Evolutionary conservation across 768 basidiomycete species (phyloP), one percentile per base, ranked within the genome.

Genomic region (Coprinellus micaceus): DNA sequence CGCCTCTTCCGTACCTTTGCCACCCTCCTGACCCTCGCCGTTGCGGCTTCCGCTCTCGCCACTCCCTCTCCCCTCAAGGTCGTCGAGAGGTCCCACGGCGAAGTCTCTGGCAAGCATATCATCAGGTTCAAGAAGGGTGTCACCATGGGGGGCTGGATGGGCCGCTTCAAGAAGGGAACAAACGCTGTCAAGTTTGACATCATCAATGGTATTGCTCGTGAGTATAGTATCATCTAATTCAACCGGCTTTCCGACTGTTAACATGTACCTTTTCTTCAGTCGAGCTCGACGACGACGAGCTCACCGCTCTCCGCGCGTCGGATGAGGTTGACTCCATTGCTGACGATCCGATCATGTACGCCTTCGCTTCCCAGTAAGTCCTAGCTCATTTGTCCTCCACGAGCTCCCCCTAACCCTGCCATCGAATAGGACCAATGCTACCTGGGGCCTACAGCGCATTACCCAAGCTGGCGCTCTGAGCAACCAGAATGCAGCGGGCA

Each of bases 381-480:
- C 7, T n/a, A 22, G 6, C 41, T 58, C 17, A 5, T 49, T 28
- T 46, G 30, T 3, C 2, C 6, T 33, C 19, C 15, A 24, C 2
- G 2, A 9, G 7, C 6, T 39, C 15, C 21, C 37, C 13, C 28
- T 26, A 15, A 36, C 26, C 17, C 5, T 28, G 29, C 13, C 2
- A 15, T 5, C 10, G 22, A 36, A 19, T 43, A 72, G 70, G 53
- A 64, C 63, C 12, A 64, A 72, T 54, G 71, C 71, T 0, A 66
- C 71, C n/a, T 74, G 71, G 72, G 71, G 71, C 12, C 55, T 74
- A 30, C 57, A 64, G 22, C 58, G 72, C 1, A 53, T 74, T 28
- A 69, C 63, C 54, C 64, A 64, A 10, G n/a, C 47, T 13, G 40
- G 50, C n/a, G 57, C 24, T 21, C 63, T 69, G 25, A 22, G 51